Base-by-base conservation (phyloP, 306 rosid genomes). In the Rosa lucieae region DNA sequence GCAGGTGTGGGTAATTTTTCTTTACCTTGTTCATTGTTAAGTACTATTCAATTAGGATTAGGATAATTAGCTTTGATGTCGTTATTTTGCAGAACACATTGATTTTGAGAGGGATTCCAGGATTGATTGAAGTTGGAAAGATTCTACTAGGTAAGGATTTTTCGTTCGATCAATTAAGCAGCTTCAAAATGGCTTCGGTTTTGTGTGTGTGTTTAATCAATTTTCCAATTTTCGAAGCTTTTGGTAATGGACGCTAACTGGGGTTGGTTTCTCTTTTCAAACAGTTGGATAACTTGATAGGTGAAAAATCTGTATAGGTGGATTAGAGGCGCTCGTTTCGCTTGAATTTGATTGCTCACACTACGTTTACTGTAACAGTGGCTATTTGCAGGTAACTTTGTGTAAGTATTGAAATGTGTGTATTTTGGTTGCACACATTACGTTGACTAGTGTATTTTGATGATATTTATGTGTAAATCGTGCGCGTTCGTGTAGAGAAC, bases 321-420 rank as follows among this genome's bases (percentile, higher is more conserved):
- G 98, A 95, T 70, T 95, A 97, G 99, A 93, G 99, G 92, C 93
- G 97, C 68, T 93, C 99, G 10, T 91, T 90, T 91, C 92, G 93
- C 91, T 89, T 95, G 96, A 93, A 93, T 82, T 82, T 95, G 86
- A 90, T 95, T 83, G 99, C 98, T 85, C 99, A 95, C 75, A 91
- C 97, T 73, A 79, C 98, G 21, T 95, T 86, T 84, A 89, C 86
- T 75, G 97, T 95, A 53, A 95, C 99, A 39, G 94, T 95, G 73
- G 99, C 99, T 71, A 95, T 93, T 86, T 95, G 99, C 89, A 91
- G 99, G 99, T 93, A 85, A 81, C 10, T 7, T 80, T 71, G 21
- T 67, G 71, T 63, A 4, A 32, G 69, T 63, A 32, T 2, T 66
- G 10, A 66, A 66, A 9, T 4, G 29, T 26, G 29, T 26, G 21